phyloP scores from a whole-genome alignment of 1,284 basidiomycete species.

The Austroboletus olivaceoglutinosus region DNA sequence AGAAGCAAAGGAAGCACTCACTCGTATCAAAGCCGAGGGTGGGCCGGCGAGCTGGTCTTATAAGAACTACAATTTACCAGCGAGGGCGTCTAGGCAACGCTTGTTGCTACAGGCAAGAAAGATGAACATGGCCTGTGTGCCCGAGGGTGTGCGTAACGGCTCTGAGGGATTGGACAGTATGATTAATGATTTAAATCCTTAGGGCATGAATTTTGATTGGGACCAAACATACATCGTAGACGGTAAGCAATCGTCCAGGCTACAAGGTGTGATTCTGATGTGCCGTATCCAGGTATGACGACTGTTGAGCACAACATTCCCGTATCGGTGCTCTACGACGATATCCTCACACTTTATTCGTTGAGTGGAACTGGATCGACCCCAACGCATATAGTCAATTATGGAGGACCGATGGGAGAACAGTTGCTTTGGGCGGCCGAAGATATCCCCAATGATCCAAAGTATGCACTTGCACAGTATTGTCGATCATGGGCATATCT shows the following conservation, averaged over 20 bases:
- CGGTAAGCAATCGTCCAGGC: slow-evolving; percentile 38
- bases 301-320: slow-evolving; percentile 73
- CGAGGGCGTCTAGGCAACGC: slow-evolving; percentile 66
- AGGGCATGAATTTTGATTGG: slow-evolving; percentile 77
- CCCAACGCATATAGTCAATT: slow-evolving; percentile 72
- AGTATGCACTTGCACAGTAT: slow-evolving; percentile 39
- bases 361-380: slow-evolving; percentile 69
- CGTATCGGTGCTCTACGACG: slow-evolving; percentile 64
- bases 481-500: slow-evolving; percentile 1
- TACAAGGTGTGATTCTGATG: slow-evolving; percentile 6
- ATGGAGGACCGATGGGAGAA: slow-evolving; percentile 66
- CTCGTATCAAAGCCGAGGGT: slow-evolving; percentile 68
- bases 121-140: slow-evolving; percentile 66
- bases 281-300: slow-evolving; percentile 58
- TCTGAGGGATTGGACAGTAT: neutral
- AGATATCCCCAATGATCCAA: slow-evolving; percentile 63
- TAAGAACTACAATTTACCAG: slow-evolving; percentile 73
- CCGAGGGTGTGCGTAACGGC: slow-evolving; percentile 51
- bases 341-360: slow-evolving; percentile 58
- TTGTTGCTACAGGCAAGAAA: slow-evolving; percentile 59
- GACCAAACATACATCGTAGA: slow-evolving; percentile 72
- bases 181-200: slow-evolving; percentile 1
- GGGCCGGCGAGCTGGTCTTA: slow-evolving; percentile 68
- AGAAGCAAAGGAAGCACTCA: slow-evolving; percentile 62
- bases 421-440: slow-evolving; percentile 64